Percentiles rank a stretch among this genome's conserved stretches.
Conservation (phyloP, 768 basidiomycete species). For the Exsudoporus frostii region DNA sequence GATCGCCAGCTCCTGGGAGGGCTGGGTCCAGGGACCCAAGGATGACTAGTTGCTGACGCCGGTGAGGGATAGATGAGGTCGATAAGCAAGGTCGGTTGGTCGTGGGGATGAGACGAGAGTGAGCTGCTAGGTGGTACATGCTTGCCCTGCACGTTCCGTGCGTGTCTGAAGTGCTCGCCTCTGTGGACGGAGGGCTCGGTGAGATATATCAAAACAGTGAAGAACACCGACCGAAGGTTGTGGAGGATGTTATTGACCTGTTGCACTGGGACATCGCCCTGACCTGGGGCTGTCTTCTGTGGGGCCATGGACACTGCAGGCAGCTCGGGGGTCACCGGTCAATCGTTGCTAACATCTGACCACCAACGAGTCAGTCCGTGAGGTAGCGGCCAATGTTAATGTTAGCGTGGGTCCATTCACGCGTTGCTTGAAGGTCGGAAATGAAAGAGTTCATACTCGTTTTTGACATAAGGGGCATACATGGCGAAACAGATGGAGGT, state of each 20-base stretch:
- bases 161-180: conserved; percentile 69
- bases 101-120: conserved; percentile 29
- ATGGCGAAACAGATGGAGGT: conserved; percentile 17
- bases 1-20: conserved; percentile 60
- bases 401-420: too few species aligned
- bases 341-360: conserved; percentile 4
- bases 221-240: conserved; percentile 24
- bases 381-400: neutral
- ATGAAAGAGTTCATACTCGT: conserved; percentile 20
- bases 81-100: conserved; percentile 45
- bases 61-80: conserved; percentile 36
- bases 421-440: neutral
- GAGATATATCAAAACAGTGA: neutral
- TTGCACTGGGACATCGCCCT: conserved; percentile 12
- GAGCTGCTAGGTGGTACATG: conserved; percentile 14
- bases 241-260: conserved; percentile 31
- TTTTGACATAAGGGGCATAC: conserved; percentile 30
- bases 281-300: conserved; percentile 2
- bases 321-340: neutral
- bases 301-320: conserved; percentile 8
- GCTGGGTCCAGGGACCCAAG: conserved; percentile 43
- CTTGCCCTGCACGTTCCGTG: conserved; percentile 47
- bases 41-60: neutral
- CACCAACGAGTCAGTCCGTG: neutral
- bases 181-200: conserved; percentile 31